Base-by-base conservation (phyloP, 805 yeast species). In the Ogataea populi-albae region DNA sequence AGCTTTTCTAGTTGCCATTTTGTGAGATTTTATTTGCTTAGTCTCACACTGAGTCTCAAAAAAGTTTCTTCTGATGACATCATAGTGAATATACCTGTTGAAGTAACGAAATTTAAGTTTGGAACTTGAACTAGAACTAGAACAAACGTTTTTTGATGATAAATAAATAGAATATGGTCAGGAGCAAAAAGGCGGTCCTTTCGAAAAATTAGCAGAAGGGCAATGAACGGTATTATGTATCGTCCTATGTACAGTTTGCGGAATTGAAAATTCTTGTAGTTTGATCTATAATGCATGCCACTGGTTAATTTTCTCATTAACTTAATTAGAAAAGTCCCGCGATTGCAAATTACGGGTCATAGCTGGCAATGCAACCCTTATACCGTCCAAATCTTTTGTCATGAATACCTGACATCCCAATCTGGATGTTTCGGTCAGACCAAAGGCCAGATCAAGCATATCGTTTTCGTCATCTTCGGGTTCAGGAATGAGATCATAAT, bases 401-500 rank as follows among this genome's bases (percentile, higher is more conserved):
- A 93, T 86, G 40, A 72, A 71, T 25, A 93, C 81, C 65, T 91
- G 97, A 62, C 98, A 93, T 0, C 98, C 98, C 49, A 93, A 69
- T 58, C 98, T 76, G 17, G 96, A 86, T 6, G 98, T 93, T 58
- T 93, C 98, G 4, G 98, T 93, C 30, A 93, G 73, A 0, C 98
- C 98, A 57, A 93, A 93, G 0, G 98, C 98, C 55, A 93, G 71
- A 63, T 93, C 98, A 54, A 93, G 71, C 98, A 93, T 93, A 62
- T 93, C 98, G 57, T 93, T 91, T 62, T 93, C 98, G 56, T 93
- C 98, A 57, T 93, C 98, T 46, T 81, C 86, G 0, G 98, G 98
- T 59, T 93, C 98, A 7, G 93, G 95, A 46, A 93, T 76, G 32
- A 67, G 75, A 55, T 93, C 98, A 63, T 87, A 93, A 59, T 69